Conservation (phyloP, 495 filamentous ascomycete genomes). For the Hyaloscypha bicolor region DNA sequence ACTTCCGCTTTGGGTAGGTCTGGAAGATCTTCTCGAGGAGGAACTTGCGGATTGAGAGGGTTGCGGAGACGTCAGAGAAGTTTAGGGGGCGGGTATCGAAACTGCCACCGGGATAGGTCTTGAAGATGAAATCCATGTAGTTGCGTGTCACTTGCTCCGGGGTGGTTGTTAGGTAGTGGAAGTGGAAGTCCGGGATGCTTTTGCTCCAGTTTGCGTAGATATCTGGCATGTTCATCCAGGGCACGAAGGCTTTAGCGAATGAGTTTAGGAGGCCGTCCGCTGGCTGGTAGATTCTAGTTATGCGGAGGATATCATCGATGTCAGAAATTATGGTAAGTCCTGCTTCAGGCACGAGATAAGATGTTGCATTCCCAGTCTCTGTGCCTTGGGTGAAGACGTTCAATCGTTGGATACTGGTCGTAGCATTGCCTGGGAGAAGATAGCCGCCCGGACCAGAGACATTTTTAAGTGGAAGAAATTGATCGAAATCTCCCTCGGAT, state of each 20-base stretch:
- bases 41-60: constrained; percentile 67
- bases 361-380: constrained; percentile 69
- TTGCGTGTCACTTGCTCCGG: constrained; percentile 76
- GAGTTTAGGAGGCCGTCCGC: constrained; percentile 74
- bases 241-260: constrained; percentile 68
- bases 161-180: constrained; percentile 84
- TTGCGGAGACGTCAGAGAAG: constrained; percentile 72
- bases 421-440: constrained; percentile 61
- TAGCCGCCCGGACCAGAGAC: constrained; percentile 47
- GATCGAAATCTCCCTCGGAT: constrained; percentile 68
- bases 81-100: constrained; percentile 74
- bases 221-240: constrained; percentile 80
- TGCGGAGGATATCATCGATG: constrained; percentile 78
- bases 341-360: constrained; percentile 69
- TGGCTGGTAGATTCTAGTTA: constrained; percentile 82
- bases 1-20: constrained; percentile 74
- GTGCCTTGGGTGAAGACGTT: constrained; percentile 67
- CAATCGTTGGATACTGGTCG: constrained; percentile 61
- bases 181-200: constrained; percentile 65
- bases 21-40: constrained; percentile 71
- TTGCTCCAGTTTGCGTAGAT: constrained; percentile 69
- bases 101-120: constrained; percentile 67
- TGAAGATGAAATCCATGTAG: constrained; percentile 82
- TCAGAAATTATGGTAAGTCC: constrained; percentile 74
- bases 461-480: constrained; percentile 60